phyloP scores from a whole-genome alignment of 768 basidiomycete species.

The Termitomyces sp. region DNA sequence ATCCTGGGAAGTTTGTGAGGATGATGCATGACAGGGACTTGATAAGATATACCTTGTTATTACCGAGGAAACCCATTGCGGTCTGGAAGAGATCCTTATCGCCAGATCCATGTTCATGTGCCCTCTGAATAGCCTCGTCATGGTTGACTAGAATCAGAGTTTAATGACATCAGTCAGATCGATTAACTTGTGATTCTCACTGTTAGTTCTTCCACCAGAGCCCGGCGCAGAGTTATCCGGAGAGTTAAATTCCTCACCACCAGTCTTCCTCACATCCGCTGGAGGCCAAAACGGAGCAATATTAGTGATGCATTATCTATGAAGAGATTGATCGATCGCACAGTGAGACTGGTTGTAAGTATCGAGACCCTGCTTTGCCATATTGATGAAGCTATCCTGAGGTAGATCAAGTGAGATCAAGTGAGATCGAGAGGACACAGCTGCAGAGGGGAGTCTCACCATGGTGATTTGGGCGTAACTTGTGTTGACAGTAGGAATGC shows the following conservation, averaged over 20 bases:
- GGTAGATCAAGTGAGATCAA: background rate
- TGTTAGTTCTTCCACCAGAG: constrained; percentile 19
- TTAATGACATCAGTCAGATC: background rate
- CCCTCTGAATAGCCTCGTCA: constrained; percentile 52
- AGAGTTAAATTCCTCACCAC: constrained; percentile 58
- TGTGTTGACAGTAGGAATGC: constrained; percentile 3
- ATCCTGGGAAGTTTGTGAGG: constrained; percentile 23
- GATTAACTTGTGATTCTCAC: constrained; percentile 17
- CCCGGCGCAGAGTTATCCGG: constrained; percentile 39
- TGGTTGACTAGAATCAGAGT: constrained; percentile 45
- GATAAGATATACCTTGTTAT: constrained; percentile 38
- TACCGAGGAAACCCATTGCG: constrained; percentile 46
- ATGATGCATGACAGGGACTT: background rate
- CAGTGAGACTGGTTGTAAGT: constrained; percentile 47
- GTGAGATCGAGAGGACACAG: background rate
- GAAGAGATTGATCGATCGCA: constrained; percentile 18
- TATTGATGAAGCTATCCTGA: constrained; percentile 61
- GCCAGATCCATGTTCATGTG: constrained; percentile 50
- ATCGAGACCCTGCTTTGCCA: constrained; percentile 63
- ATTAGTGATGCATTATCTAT: constrained; percentile 12
- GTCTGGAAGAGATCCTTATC: constrained; percentile 49
- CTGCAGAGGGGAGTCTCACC: constrained; percentile 25
- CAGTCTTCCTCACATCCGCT: constrained; percentile 49
- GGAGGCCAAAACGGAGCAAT: constrained; percentile 2
- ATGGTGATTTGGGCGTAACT: constrained; percentile 10